Evolutionary conservation across 768 basidiomycete genomes (phyloP), one percentile per base, ranked within the genome.

Genomic region (Mycena polygramma): DNA sequence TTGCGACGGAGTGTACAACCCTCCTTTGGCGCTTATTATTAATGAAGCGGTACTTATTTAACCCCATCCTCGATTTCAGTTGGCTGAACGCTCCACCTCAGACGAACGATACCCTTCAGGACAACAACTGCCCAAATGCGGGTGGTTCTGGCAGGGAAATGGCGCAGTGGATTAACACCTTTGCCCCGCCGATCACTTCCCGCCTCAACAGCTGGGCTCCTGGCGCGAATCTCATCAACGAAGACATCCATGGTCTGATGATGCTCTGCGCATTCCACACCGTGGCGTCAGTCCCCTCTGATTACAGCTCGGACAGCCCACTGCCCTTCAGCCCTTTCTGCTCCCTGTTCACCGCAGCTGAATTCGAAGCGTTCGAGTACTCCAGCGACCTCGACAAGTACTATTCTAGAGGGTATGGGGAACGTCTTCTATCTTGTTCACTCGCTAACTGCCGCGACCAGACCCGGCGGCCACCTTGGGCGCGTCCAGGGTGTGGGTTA

Each of bases 401-500:
- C 77, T 95, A 96, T 77, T 85, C 84, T 24, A 93, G 90, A 17
- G 93, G 93, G 90, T 92, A 67, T 24, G 88, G 75, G n/a, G 24
- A 36, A 41, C 5, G 19, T 51, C 48, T 36, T n/a, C 20, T 45
- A 35, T 61, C 30, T 37, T 24, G 39, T 26, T 41, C 20, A 57
- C 7, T 26, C 13, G 20, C 72, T 57, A 69, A 51, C 11, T 30
- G 7, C 14, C 51, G 22, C 39, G 35, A 13, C 14, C 68, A 93
- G 92, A 39, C 87, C 93, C 66, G 94, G 94, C 1, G 88, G 90
- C 70, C 75, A 77, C 4, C 82, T 95, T 1, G 94, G 94, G 1
- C 90, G 83, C 7, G 89, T 95, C 6, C 93, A 94, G 77, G 94
- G 94, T 24, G 91, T 96, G 7, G 96, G 95, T 4, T 97, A 94